Evolutionary conservation across 306 rosid species (phyloP).

Genomic region (Malus domestica): ASM211411v1 NC_041791.1:26695001-26695500

Average conservation of each 20-base stretch:
- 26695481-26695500: neutral
- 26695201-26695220: neutral
- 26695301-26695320: neutral
- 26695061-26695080: neutral
- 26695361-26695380: slow-evolving; percentile 19
- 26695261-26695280: neutral
- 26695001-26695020: no score
- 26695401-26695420: neutral
- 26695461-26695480: neutral
- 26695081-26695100: neutral
- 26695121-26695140: neutral
- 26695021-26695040: neutral
- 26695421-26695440: neutral
- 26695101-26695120: neutral
- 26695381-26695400: neutral
- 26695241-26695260: neutral
- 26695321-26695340: slow-evolving; percentile 9
- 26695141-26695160: neutral
- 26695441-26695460: neutral
- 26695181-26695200: neutral
- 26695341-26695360: slow-evolving; percentile 16
- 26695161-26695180: neutral
- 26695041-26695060: neutral
- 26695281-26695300: slow-evolving; percentile 29
- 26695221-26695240: neutral